Evolutionary conservation across 805 yeast species (phyloP), one percentile per base, ranked within the genome.

Genomic region (Suhomyces kilbournensis): DNA sequence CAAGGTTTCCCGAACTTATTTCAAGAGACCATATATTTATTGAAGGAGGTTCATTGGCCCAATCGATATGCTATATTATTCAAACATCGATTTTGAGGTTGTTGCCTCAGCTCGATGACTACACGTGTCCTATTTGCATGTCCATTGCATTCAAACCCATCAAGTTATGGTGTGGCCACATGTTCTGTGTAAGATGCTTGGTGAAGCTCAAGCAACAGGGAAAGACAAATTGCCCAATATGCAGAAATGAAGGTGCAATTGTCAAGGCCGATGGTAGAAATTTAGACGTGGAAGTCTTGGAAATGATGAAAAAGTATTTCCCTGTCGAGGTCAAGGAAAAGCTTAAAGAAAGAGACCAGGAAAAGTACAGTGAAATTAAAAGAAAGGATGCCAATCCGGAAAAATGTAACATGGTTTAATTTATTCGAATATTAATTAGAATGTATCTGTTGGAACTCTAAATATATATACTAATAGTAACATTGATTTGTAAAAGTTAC

Each of bases 101-200:
- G 1, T 70, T 86, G 1, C 94, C 94, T 1, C 92, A 86, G 63
- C 68, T 88, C 4, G 92, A 87, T 47, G 93, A 88, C 63, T 87
- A 86, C 60, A 71, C 82, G 1, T 87, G 94, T 62, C 90, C 92
- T 1, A 82, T 87, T 8, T 87, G 94, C 63, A 78, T 81, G 64
- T 76, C 81, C 2, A 76, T 87, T 45, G 90, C 91, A 0, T 87
- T 78, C 68, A 85, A 86, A 60, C 94, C 94, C 2, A 83, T 87
- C 46, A 69, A 83, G 46, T 69, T 87, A 14, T 69, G 66, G 8
- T 87, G 94, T 65, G 78, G 78, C 1, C 94, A 87, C 62, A 69
- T 85, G 19, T 87, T 86, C 64, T 87, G 94, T 64, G 82, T 87
- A 3, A 69, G 92, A 46, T 87, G 94, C 59, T 65, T 86, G 52